Evolutionary conservation across 306 rosid genomes (phyloP), one percentile per base, ranked within the genome.

Genomic region (Lagenaria siceraria): DNA sequence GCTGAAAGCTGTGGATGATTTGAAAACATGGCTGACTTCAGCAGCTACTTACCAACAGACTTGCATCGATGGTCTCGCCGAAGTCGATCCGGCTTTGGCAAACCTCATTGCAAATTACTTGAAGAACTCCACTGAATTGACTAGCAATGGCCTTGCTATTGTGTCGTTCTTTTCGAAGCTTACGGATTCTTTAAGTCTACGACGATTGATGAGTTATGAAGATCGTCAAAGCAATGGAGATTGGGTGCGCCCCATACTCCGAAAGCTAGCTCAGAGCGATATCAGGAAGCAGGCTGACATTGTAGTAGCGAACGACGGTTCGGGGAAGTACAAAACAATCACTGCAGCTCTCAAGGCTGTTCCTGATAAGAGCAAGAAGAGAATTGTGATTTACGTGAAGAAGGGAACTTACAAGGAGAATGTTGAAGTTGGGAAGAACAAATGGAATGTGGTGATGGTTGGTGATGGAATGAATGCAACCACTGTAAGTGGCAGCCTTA

Each of bases 81-180:
- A 86, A 5, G 79, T 70, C 36, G 84, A 84, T 61, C 59, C 53
- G 60, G 72, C 74, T 9, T 9, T 85, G 12, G 69, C 70, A 49
- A 42, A 3, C 22, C 60, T 21, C 19, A 31, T 84, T 73, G 52
- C 2, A 11, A 83, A 60, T 48, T 63, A 77, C 29, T 87, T 93
- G 12, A 88, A 87, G 80, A 89, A 83, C 38, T 85, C 93, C 2
- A 88, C 89, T 29, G 91, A 93, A 42, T 42, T 79, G 18, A 89
- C 95, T 0, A 90, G 98, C 80, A 93, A 93, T 55, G 87, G 95
- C 59, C 93, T 93, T 8, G 97, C 98, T 66, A 90, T 93, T 21
- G 78, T 86, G 31, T 83, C 93, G 0, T 93, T 87, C 87, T 79
- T 93, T 4, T 81, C 83, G 10, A 63, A 75, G 18, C 51, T 77